Evolutionary conservation across 345 rosid genomes (phyloP), one percentile per base, ranked within the genome.

Genomic region (Arabidopsis suecica): DNA sequence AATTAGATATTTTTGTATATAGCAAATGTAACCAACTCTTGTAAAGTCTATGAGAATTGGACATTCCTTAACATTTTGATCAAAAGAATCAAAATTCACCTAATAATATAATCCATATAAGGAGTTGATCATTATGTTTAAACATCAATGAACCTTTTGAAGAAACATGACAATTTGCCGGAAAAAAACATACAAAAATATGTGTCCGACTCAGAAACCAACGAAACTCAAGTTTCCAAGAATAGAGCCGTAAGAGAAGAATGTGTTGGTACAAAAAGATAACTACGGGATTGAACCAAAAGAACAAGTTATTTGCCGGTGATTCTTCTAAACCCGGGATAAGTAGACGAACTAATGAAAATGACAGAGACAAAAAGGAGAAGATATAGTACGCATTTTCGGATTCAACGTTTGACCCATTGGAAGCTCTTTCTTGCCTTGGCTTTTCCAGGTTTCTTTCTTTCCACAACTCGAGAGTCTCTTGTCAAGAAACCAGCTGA

Each of bases 351-450:
- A 33, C 68, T 23, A 41, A 65, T 41, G 41, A 51, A 59, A 72
- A 13, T 32, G 57, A 38, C 45, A 28, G 33, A 36, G 54, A 56
- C 12, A 18, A 9, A 57, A 38, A 65, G 23, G 4, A 62, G 38
- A 77, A 58, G 60, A 78, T 59, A 56, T 41, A 1, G 50, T 48
- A 71, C 12, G 48, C 32, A 2, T 45, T 34, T 25, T 22, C n/a
- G 32, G 23, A 81, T 80, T 87, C 84, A 94, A 81, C 99, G 99
- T 81, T 95, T 92, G 84, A 89, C 97, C 99, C 97, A 95, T 79
- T 90, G 97, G 83, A 88, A 95, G 84, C 99, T 92, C 87, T 95
- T 95, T 78, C 97, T 95, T 50, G 99, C 99, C 82, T 95, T 95
- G 1, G 97, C 97, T 78, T 86, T 92, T 55, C 97, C 99, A 10